A percentile compares a stretch with the other conserved stretches of the same genome.
Conservation (phyloP, 768 basidiomycete genomes). For the Leccinellum albellum region DNA sequence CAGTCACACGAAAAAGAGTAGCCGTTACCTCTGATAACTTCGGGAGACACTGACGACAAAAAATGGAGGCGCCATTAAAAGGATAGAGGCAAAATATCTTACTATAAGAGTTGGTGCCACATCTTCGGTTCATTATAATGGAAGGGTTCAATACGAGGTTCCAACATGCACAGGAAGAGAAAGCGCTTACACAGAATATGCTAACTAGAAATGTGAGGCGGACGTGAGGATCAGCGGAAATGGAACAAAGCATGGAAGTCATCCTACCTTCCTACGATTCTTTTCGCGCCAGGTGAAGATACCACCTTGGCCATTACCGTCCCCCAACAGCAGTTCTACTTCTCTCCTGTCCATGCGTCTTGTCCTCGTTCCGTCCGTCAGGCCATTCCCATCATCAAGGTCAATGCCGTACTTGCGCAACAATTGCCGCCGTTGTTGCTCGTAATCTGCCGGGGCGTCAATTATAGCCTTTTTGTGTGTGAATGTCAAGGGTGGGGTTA, state of each 20-base stretch:
- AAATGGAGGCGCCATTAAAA: conserved; percentile 26
- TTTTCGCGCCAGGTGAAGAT: conserved; percentile 96
- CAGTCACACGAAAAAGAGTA: conserved; percentile 95
- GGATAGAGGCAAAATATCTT: conserved; percentile 35
- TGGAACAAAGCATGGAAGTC: conserved; percentile 28
- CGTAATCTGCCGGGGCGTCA: conserved; percentile 64
- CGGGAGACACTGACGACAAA: conserved; percentile 69
- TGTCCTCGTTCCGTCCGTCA: conserved; percentile 66
- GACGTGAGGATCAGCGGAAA: conserved; percentile 24
- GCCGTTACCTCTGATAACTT: conserved; percentile 86
- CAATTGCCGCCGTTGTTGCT: conserved; percentile 85
- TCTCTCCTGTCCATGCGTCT: conserved; percentile 79
- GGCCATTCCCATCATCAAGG: conserved; percentile 71
- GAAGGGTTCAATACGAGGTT: conserved; percentile 21
- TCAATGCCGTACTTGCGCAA: conserved; percentile 94
- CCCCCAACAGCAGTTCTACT: conserved; percentile 79
- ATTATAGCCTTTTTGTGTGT: conserved; percentile 2
- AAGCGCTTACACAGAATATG: conserved; percentile 78
- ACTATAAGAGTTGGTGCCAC: conserved; percentile 87
- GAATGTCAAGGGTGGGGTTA: conserved; percentile 30
- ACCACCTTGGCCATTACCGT: conserved; percentile 74
- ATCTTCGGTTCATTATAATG: conserved; percentile 45
- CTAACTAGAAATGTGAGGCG: conserved; percentile 49
- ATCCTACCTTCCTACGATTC: conserved; percentile 78
- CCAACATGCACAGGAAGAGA: conserved; percentile 13